Base-by-base conservation (phyloP, 805 yeast genomes). In the Suhomyces xylopsoci region DNA sequence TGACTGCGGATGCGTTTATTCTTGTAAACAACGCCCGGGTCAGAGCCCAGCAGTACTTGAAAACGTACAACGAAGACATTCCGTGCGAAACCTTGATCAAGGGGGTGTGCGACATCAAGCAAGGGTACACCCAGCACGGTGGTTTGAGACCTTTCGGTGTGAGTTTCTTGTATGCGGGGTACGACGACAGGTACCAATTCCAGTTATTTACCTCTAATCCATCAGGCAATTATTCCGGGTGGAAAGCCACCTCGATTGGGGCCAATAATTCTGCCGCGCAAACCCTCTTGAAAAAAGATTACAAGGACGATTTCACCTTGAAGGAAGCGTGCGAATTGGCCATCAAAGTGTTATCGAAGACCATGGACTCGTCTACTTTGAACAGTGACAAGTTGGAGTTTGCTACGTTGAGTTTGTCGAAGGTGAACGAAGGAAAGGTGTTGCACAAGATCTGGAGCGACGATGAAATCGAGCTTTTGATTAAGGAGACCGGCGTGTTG, bases 81-180 rank as follows among this genome's bases (percentile, higher is more conserved):
- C 97, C 97, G n/a, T 88, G 93, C 53, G 97, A 91, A 70, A 79
- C 85, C 51, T 81, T 94, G 58, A 97, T 94, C 58, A 89, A 90
- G 66, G 80, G 87, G 58, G 79, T 94, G 57, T 91, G 97, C 74
- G 96, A 94, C 71, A 82, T 90, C 57, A 94, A 94, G 71, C 99
- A 94, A 70, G 97, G 98, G 9, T 94, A 94, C 71, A 94, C 99
- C 7, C 99, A 94, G 71, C 96, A 89, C 67, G 99, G 99, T 67
- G 99, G 99, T 36, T 81, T 94, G 64, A 87, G 99, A 71, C 99
- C 99, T 19, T 94, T 91, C 69, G 99, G 99, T 64, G 99, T 94
- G 41, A 88, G 96, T 49, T 92, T 94, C 71, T 82, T 94, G 55
- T 94, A 89, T 66, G 99, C 98, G 5, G 99, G 99, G 7, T 87